Evolutionary conservation across 805 yeast species (phyloP), one percentile per base, ranked within the genome.

Genomic region (Candida gorgasii): DNA sequence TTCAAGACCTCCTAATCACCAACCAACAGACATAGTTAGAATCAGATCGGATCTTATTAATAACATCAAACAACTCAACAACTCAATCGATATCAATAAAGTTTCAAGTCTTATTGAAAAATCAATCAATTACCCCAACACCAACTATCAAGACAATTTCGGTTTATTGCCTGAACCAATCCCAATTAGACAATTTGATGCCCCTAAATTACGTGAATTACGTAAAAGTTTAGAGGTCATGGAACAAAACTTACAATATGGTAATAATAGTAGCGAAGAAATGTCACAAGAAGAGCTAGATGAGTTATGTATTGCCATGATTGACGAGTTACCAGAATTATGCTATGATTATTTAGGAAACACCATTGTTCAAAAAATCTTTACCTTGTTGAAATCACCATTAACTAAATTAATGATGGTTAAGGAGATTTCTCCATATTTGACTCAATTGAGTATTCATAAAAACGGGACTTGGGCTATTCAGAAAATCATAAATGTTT

Each of bases 401-500:
- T 72, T 82, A 3, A 73, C 89, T 44, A 87, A 88, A 57, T 84
- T 86, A 51, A 77, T 84, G 59, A 85, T 93, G 88, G 74, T 93
- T 43, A 79, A 84, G 54, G 79, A 78, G 49, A 79, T 95, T 30
- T 71, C 84, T 3, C 95, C 90, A 19, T 87, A 76, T 56, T 70
- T 93, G 49, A 87, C 97, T 1, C 95, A 89, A 53, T 84, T 92
- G 73, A 93, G 97, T 53, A 84, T 89, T 43, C 99, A 93, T 67
- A 93, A 93, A 58, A 93, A 93, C 62, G 99, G 99, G 48, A 93
- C 99, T 4, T 93, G 99, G 99, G 98, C 97, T 1, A 95, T 96
- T 17, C 99, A 93, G 63, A 93, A 92, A 63, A 84, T 93, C 63
- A 89, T 93, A 52, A 85, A 82, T 50, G 48, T 80, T 80, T 37